Base-by-base conservation (phyloP, 108 stramenopile species). In the Cyclotella choctawhatcheeana region DNA sequence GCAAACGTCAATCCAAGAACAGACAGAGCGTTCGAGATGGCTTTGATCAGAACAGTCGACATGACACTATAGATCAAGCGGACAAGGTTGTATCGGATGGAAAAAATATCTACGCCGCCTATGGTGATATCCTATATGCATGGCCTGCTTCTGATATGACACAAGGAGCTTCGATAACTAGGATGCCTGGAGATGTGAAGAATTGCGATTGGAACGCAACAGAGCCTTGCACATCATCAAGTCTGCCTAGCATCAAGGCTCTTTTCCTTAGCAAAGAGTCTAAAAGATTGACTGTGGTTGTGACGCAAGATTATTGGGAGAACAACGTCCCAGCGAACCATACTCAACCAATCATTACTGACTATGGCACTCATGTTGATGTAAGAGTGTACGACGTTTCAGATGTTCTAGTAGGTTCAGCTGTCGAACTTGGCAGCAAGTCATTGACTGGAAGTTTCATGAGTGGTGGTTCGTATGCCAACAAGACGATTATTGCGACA, bases 51-150 rank as follows among this genome's bases (percentile, higher is more conserved):
- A 77, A 77, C 34, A 77, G 70, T 40, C 76, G 71, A 58, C 52
- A 67, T 10, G 53, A 78, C 22, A 63, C 65, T 16, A 71, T 73
- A 5, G 53, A 78, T 58, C 63, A 65, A 24, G 44, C 43, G 17
- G 71, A 73, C 27, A 35, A 67, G 12, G 77, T 78, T 43, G 73
- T 73, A 25, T 70, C 68, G 7, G 71, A 78, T 59, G 77, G 77
- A n/a, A 73, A 25, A 20, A 25, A 32, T 54, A 69, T 77, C n/a
- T 77, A 71, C 54, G 45, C 76, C 20, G 76, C 76, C n/a, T 77
- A 77, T 34, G 76, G 76, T 26, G 73, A 74, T 50, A 32, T 74
- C 4, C 34, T 74, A 1, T 66, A 65, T 48, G 64, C 58, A 25
- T 74, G 73, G 73, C 21, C 37, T 58, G 64, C 73, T 14, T 10